Percentiles rank a stretch among this genome's conserved stretches.
phyloP scores from a whole-genome alignment of 1,284 basidiomycete genomes.

The Prillingera fragicola region DNA sequence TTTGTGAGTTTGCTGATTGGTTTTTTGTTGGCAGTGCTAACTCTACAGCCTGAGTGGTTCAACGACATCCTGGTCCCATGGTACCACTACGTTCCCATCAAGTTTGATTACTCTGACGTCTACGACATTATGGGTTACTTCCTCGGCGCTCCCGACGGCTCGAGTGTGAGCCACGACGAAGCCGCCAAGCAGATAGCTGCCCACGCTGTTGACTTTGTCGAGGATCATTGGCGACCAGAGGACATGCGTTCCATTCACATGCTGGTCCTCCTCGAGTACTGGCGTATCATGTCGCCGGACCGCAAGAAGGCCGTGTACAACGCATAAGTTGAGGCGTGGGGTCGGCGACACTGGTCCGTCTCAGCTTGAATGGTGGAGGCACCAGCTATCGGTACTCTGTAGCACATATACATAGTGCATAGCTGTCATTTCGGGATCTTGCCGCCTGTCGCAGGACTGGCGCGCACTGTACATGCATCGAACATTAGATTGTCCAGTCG shows the following conservation, averaged over 20 bases:
- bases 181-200: slow-evolving; percentile 47
- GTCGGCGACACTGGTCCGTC: too few relatives aligned
- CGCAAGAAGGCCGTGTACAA: slow-evolving; percentile 8
- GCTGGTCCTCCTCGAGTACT: slow-evolving; percentile 19
- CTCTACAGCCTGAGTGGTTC: slow-evolving; percentile 37
- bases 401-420: too few relatives aligned
- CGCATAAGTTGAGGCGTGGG: neutral
- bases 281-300: slow-evolving; percentile 26
- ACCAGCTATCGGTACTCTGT: too few relatives aligned
- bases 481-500: neutral
- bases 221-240: slow-evolving; percentile 45
- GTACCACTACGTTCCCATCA: slow-evolving; percentile 47
- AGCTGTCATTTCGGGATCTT: too few relatives aligned
- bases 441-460: too few relatives aligned
- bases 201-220: slow-evolving; percentile 42
- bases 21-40: neutral
- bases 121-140: slow-evolving; percentile 51
- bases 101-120: slow-evolving; percentile 44
- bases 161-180: slow-evolving; percentile 37
- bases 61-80: slow-evolving; percentile 38
- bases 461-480: neutral
- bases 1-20: slow-evolving; percentile 30
- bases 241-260: neutral
- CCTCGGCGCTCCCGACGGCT: slow-evolving; percentile 47
- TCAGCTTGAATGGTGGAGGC: too few relatives aligned